Evolutionary conservation across 805 yeast species (phyloP), one percentile per base, ranked within the genome.

Genomic region (Kuraishia hungarica): DNA sequence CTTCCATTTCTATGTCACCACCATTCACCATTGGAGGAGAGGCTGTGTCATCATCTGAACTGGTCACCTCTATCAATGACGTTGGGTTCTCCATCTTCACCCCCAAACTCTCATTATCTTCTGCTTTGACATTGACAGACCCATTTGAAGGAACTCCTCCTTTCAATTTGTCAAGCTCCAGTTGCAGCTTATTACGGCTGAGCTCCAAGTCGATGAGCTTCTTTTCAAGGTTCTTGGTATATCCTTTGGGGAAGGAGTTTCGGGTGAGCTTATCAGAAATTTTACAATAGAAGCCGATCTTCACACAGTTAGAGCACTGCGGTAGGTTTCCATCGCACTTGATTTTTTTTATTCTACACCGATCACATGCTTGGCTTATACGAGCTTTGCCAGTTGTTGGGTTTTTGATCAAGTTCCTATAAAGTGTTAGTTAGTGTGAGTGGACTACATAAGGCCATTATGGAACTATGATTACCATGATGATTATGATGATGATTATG

Each of bases 231-330:
- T 82, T 83, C 68, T 86, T 89, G 0, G 96, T 87, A 63, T 87
- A 87, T 0, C 94, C 93, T 62, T 84, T 84, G 2, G 94, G 93
- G 58, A 87, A 86, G 1, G 92, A 88, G 57, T 90, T 74, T 67
- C 96, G 75, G 0, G 91, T 82, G 26, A 87, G 68, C 64, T 84
- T 86, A 68, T 87, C 93, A 55, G 87, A 80, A 2, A 87, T 86
- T 48, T 82, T 78, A 66, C 96, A 87, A 50, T 78, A 82, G 61
- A 83, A 84, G 0, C 84, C 86, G 49, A 84, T 81, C 58, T 79
- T 79, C 39, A 72, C 69, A 64, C 94, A 87, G 62, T 85, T 84
- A 43, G 82, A 74, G 65, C 96, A 87, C 50, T 73, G 67, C 10
- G 91, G 91, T 1, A 80, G 75, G 56, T 77, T 74, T 1, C 92